Conservation (phyloP, 2,329 filamentous ascomycete species). For the Ceratocystis smalleyi region DNA sequence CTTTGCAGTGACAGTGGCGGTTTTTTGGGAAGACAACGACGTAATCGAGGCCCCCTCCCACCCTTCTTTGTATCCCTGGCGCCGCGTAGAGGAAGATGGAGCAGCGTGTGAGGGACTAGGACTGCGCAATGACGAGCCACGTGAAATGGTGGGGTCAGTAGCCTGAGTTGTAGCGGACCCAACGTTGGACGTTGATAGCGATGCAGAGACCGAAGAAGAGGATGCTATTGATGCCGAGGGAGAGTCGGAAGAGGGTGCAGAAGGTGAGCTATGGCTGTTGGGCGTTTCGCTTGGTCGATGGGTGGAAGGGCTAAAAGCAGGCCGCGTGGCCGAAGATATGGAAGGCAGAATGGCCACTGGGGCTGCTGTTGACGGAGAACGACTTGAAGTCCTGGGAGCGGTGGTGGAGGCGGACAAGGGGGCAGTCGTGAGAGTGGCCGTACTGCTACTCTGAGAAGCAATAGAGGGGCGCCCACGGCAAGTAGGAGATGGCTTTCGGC, state of each 20-base stretch:
- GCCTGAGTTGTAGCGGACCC: constrained; percentile 11
- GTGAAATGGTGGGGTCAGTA: constrained; percentile 6
- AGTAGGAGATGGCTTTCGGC: neutral
- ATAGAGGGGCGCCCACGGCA: neutral
- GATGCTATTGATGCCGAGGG: constrained; percentile 2
- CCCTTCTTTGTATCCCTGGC: neutral
- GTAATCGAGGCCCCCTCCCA: neutral
- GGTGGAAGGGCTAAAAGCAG: neutral
- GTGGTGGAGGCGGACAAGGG: too few species aligned
- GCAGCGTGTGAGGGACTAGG: constrained; percentile 4
- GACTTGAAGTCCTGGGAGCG: neutral
- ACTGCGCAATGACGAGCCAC: constrained; percentile 1
- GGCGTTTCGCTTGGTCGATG: neutral
- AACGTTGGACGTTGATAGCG: constrained; percentile 3
- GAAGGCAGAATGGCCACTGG: neutral
- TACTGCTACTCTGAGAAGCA: neutral
- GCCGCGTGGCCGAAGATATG: neutral
- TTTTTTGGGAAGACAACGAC: neutral
- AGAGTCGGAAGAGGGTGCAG: neutral
- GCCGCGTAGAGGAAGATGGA: neutral
- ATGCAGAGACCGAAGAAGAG: constrained; percentile 2
- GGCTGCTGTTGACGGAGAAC: neutral
- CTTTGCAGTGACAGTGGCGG: neutral
- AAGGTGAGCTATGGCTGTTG: neutral
- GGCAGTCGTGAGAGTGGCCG: too few species aligned